A percentile compares a stretch with the other conserved stretches of the same genome.
Conservation (phyloP, 129 eudicot genomes). For the Artemisia annua region DNA sequence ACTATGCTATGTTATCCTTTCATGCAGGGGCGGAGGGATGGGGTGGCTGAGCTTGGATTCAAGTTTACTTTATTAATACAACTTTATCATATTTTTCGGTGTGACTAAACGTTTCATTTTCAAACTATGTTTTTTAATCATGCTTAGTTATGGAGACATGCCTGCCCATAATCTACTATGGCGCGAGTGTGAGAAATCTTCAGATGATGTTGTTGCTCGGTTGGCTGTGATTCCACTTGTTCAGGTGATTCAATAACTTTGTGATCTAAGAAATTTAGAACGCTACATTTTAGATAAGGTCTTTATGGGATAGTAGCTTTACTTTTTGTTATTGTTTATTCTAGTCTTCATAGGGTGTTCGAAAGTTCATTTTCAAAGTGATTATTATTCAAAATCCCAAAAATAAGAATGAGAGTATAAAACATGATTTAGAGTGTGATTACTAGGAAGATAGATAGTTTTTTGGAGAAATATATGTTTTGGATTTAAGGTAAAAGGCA, state of each 20-base stretch:
- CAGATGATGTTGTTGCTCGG: too few species aligned
- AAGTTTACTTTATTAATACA: constrained; percentile 47
- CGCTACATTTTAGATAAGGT: not conserved
- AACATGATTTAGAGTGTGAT: not conserved
- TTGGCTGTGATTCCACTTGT: too few species aligned
- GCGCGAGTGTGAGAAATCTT: too few species aligned
- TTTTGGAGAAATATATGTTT: too few species aligned
- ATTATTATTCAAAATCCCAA: too few species aligned
- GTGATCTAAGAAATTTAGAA: not conserved
- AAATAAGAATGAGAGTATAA: too few species aligned
- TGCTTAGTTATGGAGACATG: constrained; percentile 85
- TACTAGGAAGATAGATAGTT: not conserved
- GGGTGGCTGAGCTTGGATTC: constrained; percentile 89
- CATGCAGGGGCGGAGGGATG: too few species aligned
- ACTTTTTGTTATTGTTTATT: not conserved
- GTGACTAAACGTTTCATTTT: not conserved
- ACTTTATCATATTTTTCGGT: not conserved
- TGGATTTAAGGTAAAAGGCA: not conserved
- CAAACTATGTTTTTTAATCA: not conserved
- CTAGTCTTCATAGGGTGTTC: not conserved
- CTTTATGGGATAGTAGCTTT: not conserved
- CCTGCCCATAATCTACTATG: too few species aligned
- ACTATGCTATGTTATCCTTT: too few species aligned
- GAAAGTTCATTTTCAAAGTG: too few species aligned
- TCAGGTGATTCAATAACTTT: constrained; percentile 53